A percentile compares a stretch with the other conserved stretches of the same genome.
phyloP scores from a whole-genome alignment of 495 filamentous ascomycete species.

The Patellaria atrata region DNA sequence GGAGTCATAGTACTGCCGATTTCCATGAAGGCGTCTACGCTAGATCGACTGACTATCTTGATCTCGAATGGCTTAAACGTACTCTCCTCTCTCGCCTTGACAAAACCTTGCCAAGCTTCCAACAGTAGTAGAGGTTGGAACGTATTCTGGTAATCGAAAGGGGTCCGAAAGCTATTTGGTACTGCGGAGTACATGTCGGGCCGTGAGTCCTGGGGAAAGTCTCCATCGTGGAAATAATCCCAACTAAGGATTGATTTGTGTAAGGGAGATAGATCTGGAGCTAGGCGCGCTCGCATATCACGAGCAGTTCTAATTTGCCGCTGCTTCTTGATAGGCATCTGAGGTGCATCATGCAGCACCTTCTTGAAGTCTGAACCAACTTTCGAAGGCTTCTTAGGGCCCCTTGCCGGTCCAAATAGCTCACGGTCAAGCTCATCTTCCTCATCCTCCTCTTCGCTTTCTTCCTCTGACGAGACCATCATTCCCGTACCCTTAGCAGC shows the following conservation, averaged over 20 bases:
- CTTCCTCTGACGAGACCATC: constrained; percentile 64
- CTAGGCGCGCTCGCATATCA: constrained; percentile 84
- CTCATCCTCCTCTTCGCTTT: constrained; percentile 58
- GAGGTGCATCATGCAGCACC: constrained; percentile 35
- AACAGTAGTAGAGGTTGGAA: constrained; percentile 85
- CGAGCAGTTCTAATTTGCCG: constrained; percentile 64
- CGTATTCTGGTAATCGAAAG: constrained; percentile 66
- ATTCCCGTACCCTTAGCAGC: constrained; percentile 57
- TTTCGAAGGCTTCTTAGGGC: constrained; percentile 21
- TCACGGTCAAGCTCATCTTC: constrained; percentile 50
- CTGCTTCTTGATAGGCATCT: constrained; percentile 65
- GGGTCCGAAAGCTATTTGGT: constrained; percentile 57
- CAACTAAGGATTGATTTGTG: constrained; percentile 79
- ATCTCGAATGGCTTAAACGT: constrained; percentile 65
- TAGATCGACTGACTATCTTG: constrained; percentile 70
- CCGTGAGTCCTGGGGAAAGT: constrained; percentile 59
- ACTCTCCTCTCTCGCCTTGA: constrained; percentile 76
- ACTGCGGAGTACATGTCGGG: constrained; percentile 59
- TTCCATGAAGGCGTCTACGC: constrained; percentile 85
- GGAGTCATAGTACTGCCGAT: constrained; percentile 68
- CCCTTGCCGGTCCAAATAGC: constrained; percentile 41
- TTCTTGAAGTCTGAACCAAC: constrained; percentile 22
- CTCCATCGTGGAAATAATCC: constrained; percentile 81
- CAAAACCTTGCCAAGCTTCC: constrained; percentile 91
- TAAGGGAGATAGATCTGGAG: constrained; percentile 72